Conservation (phyloP, 768 basidiomycete genomes). For the Gymnopilus junonius region DNA sequence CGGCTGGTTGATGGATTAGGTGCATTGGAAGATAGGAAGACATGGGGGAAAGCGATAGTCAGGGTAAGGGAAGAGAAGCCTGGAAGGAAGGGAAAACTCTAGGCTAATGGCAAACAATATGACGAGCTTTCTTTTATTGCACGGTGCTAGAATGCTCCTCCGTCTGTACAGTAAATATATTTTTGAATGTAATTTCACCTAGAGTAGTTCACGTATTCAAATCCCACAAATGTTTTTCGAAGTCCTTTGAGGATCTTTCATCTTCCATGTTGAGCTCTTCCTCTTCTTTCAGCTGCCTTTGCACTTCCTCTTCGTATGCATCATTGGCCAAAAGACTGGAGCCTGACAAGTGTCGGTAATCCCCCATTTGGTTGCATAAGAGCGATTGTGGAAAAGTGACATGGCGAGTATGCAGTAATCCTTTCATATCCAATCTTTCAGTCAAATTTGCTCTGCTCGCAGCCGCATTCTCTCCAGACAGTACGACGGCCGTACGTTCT, state of each 20-base stretch:
- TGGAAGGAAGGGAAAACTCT: constrained; percentile 47
- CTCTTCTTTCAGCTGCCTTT: constrained; percentile 22
- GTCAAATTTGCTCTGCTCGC: neutral
- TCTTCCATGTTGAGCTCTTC: constrained; percentile 23
- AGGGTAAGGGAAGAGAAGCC: constrained; percentile 56
- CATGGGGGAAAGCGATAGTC: constrained; percentile 91
- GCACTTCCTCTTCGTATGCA: constrained; percentile 41
- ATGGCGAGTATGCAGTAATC: neutral
- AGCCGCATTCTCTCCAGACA: neutral
- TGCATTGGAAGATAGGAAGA: constrained; percentile 81
- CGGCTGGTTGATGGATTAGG: constrained; percentile 65
- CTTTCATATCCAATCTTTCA: neutral
- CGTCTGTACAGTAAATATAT: neutral
- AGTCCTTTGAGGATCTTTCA: constrained; percentile 25
- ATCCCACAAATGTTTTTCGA: constrained; percentile 50
- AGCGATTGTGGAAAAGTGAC: constrained; percentile 16
- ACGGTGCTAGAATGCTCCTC: neutral
- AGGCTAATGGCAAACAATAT: neutral
- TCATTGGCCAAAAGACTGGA: constrained; percentile 20
- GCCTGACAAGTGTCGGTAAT: neutral
- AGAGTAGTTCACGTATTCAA: neutral
- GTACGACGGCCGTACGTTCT: neutral
- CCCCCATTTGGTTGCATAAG: constrained; percentile 12
- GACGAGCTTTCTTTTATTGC: neutral
- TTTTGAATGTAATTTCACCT: neutral